Percentiles rank a stretch among this genome's conserved stretches.
Evolutionary conservation across 768 basidiomycete species (phyloP).

Genomic region (Trametes coccinea): DNA sequence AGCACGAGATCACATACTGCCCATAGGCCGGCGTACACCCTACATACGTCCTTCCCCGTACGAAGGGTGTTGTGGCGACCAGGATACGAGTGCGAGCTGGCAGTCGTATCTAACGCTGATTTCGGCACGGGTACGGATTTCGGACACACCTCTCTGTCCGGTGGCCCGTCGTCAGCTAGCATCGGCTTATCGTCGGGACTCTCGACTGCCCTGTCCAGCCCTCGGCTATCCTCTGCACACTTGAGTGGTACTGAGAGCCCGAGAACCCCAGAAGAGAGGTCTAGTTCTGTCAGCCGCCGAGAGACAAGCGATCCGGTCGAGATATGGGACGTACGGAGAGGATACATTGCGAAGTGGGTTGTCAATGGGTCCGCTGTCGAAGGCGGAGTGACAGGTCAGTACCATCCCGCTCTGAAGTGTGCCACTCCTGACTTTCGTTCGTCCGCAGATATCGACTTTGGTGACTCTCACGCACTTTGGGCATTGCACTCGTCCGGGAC

Average conservation of each 20-base stretch:
- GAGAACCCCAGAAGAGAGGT: constrained; percentile 11
- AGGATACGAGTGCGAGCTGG: constrained; percentile 72
- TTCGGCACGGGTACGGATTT: constrained; percentile 40
- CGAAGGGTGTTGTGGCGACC: constrained; percentile 79
- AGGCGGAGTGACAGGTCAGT: constrained; percentile 72
- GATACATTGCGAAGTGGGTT: constrained; percentile 83
- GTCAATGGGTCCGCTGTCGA: constrained; percentile 64
- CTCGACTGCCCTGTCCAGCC: constrained; percentile 23
- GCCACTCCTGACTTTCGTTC: not conserved
- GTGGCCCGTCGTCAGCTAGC: constrained; percentile 6
- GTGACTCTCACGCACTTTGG: constrained; percentile 72
- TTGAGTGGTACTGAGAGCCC: constrained; percentile 10
- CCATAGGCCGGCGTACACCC: constrained; percentile 63
- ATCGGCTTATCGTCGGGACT: constrained; percentile 7
- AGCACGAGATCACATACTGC: constrained; percentile 49
- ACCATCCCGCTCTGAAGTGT: not conserved
- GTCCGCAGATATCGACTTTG: constrained; percentile 62
- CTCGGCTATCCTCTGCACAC: constrained; percentile 23
- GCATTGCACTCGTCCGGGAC: constrained; percentile 72
- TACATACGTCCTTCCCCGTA: constrained; percentile 76
- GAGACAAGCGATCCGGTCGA: constrained; percentile 60
- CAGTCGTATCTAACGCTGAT: constrained; percentile 66
- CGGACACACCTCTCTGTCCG: constrained; percentile 2
- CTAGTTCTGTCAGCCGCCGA: constrained; percentile 11
- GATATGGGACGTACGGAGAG: constrained; percentile 84